Evolutionary conservation across 2,329 filamentous ascomycete genomes (phyloP).

Genomic region (Dothideomycetidae sp.): DNA sequence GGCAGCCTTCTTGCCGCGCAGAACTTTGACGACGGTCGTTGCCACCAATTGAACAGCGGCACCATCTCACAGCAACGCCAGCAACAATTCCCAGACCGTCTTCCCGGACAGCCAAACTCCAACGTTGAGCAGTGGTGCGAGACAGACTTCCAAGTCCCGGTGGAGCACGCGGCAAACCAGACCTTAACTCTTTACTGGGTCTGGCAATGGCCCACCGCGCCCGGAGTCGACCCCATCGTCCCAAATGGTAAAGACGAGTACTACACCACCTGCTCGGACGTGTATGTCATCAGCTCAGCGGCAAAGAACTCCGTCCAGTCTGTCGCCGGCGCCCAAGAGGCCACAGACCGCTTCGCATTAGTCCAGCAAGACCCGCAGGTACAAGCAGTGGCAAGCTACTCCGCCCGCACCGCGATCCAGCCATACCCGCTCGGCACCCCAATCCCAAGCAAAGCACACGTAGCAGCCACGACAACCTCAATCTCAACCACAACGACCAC

Average conservation of each 20-base stretch:
- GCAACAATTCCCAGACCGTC: conserved; percentile 38
- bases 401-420: conserved; percentile 27
- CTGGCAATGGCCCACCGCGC: conserved; percentile 70
- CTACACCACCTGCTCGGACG: conserved; percentile 45
- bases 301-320: conserved; percentile 7
- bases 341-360: conserved; percentile 16
- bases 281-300: conserved; percentile 30
- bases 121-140: conserved; percentile 61
- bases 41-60: conserved; percentile 61
- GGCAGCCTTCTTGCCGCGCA: conserved; percentile 63
- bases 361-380: conserved; percentile 30
- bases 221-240: conserved; percentile 25
- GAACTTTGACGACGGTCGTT: conserved; percentile 81
- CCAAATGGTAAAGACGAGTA: conserved; percentile 39
- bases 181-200: conserved; percentile 85
- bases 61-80: conserved; percentile 46
- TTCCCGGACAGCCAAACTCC: conserved; percentile 33
- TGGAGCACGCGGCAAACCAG: conserved; percentile 45
- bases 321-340: conserved; percentile 9
- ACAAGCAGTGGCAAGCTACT: conserved; percentile 26
- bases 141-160: conserved; percentile 61
- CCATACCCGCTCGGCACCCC: conserved; percentile 14
- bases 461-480: neutral
- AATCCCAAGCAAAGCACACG: neutral
- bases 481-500: neutral